These are phyloP conservation scores for Rhizopus delemar DNA, from an alignment of 371 early-diverging fungal genomes.

Conservation along the genomic window DNA sequence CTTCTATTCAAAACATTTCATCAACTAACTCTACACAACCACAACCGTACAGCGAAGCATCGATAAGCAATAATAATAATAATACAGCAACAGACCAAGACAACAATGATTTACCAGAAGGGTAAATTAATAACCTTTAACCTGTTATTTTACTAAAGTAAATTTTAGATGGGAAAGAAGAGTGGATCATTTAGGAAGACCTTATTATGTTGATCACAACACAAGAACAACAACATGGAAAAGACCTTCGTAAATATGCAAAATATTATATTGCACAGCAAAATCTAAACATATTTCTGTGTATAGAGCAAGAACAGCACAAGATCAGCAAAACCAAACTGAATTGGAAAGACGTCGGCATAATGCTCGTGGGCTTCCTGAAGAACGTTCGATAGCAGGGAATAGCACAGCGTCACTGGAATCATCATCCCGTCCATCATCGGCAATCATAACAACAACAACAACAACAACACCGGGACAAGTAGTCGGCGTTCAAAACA, in stretches of 20 bases:
- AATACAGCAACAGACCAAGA: conserved; percentile 16
- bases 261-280: background rate
- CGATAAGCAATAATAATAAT: conserved; percentile 5
- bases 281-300: background rate
- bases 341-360: conserved; percentile 77
- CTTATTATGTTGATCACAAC: conserved; percentile 76
- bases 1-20: background rate
- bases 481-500: conserved; percentile 30
- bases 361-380: conserved; percentile 81
- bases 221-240: conserved; percentile 75
- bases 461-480: conserved; percentile 13
- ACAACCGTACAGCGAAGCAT: conserved; percentile 8
- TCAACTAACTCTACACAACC: background rate
- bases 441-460: background rate
- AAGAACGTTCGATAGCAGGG: conserved; percentile 38
- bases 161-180: conserved; percentile 69
- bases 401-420: conserved; percentile 28
- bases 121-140: conserved; percentile 39
- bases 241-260: conserved; percentile 52
- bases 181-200: conserved; percentile 64
- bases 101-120: conserved; percentile 66
- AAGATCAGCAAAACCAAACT: conserved; percentile 57
- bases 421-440: conserved; percentile 30
- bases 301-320: conserved; percentile 44
- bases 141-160: background rate